Conservation (phyloP, 1,284 basidiomycete genomes). For the Leccinum griseonigrum region DNA sequence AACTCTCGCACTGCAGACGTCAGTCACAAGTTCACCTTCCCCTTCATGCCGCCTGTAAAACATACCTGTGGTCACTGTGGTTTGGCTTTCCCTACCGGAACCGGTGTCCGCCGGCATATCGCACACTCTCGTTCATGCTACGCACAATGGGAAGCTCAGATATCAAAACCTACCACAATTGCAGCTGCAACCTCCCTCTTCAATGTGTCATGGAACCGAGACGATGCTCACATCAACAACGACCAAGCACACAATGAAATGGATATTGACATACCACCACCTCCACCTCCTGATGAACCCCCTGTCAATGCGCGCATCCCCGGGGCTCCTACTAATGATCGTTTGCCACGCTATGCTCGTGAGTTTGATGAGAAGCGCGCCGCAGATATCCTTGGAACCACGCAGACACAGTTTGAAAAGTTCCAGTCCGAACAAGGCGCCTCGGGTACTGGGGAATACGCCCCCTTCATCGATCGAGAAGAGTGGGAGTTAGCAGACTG, state of each 20-base stretch:
- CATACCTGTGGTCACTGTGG: neutral
- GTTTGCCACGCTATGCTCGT: neutral
- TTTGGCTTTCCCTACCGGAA: neutral
- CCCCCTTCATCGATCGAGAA: neutral
- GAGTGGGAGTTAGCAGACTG: neutral
- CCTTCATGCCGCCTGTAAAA: neutral
- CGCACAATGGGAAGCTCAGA: neutral
- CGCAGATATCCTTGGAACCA: neutral
- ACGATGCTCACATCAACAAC: neutral
- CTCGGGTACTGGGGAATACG: neutral
- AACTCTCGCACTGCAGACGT: no score
- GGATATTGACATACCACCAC: neutral
- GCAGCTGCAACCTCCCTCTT: neutral
- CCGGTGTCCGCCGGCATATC: constrained; percentile 2
- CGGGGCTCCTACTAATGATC: neutral
- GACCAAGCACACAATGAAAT: neutral
- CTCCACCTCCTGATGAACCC: neutral
- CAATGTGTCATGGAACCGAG: neutral
- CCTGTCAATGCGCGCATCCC: neutral
- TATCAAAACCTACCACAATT: neutral
- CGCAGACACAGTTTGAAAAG: neutral
- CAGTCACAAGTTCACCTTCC: no score
- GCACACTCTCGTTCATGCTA: neutral
- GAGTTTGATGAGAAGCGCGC: neutral
- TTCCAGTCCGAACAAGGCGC: neutral